A percentile compares a stretch with the other conserved stretches of the same genome.
These are phyloP conservation scores for Darksidea phi DNA, from an alignment of 495 filamentous ascomycete genomes.

Conservation along the genomic window DNA sequence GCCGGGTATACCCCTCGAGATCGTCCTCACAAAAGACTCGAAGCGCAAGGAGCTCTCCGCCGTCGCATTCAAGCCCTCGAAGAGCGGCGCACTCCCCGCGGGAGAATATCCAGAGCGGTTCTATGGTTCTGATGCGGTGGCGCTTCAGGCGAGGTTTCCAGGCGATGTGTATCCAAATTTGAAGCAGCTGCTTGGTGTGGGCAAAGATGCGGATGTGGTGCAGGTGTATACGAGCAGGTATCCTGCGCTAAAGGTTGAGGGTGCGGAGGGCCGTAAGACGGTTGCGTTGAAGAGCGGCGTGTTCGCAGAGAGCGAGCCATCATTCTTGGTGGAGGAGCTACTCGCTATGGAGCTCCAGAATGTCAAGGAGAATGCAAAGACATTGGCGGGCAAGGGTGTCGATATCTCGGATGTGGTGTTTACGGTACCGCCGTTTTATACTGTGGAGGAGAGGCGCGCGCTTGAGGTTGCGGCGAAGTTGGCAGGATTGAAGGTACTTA, in stretches of 20 bases:
- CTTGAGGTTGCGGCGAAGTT: conserved; percentile 78
- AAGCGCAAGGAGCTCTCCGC: conserved; percentile 92
- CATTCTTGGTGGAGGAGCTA: conserved; percentile 87
- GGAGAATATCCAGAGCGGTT: conserved; percentile 77
- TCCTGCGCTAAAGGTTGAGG: conserved; percentile 63
- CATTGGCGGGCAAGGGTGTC: conserved; percentile 74
- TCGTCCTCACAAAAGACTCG: conserved; percentile 97
- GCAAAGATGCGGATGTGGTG: conserved; percentile 56
- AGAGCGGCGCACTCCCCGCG: conserved; percentile 49
- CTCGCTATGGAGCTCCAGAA: conserved; percentile 94
- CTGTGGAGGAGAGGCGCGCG: conserved; percentile 80
- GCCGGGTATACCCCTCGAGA: conserved; percentile 95
- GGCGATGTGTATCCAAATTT: conserved; percentile 92
- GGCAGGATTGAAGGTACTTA: conserved; percentile 81
- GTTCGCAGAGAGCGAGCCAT: conserved; percentile 63
- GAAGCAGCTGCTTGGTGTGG: conserved; percentile 78
- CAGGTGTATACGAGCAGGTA: conserved; percentile 68
- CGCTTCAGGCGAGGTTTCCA: conserved; percentile 82
- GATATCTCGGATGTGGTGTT: conserved; percentile 78
- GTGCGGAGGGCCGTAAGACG: conserved; percentile 62
- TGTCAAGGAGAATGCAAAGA: conserved; percentile 81
- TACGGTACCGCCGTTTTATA: conserved; percentile 90
- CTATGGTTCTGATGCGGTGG: conserved; percentile 88
- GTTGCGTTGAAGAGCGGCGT: conserved; percentile 74
- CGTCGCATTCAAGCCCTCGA: conserved; percentile 86